phyloP scores from a whole-genome alignment of 2,329 filamentous ascomycete genomes.

The Fusarium azukiicola region DNA sequence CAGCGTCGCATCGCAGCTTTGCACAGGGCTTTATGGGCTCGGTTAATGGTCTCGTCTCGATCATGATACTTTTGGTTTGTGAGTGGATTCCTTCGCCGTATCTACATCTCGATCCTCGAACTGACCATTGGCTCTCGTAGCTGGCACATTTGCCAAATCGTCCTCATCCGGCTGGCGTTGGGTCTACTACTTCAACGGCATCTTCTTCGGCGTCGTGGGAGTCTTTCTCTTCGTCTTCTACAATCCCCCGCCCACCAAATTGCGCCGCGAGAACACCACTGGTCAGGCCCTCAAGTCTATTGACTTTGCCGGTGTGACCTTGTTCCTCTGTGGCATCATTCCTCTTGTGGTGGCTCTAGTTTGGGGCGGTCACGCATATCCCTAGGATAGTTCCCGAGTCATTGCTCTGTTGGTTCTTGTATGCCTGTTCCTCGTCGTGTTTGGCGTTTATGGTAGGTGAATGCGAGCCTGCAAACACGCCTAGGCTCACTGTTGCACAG shows the following conservation, averaged over 20 bases:
- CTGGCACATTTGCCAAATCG: not conserved
- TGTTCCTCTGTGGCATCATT: not conserved
- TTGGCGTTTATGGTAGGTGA: not conserved
- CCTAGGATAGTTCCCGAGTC: not conserved
- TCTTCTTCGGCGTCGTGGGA: not conserved
- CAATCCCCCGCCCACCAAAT: not conserved
- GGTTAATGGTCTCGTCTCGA: not conserved
- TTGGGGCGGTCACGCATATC: conserved; percentile 5
- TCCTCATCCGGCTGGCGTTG: not conserved
- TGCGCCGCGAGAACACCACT: not conserved
- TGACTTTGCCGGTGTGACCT: not conserved
- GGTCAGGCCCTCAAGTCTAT: not conserved
- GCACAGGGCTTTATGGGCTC: conserved; percentile 11
- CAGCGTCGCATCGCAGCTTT: not conserved
- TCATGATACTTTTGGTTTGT: conserved; percentile 6
- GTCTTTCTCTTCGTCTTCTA: not conserved
- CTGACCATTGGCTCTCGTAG: not conserved
- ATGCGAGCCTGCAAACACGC: not conserved
- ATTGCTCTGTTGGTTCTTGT: conserved; percentile 1
- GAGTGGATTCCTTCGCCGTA: not conserved
- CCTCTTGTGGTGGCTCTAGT: not conserved
- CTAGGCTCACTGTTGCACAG: not conserved
- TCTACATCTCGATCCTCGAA: not conserved
- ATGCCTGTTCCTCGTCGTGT: not conserved
- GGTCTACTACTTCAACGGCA: conserved; percentile 1